Percentiles rank a stretch among this genome's conserved stretches.
These are phyloP conservation scores for Croton laevigatus DNA, from an alignment of 441 rosid genomes.

Conservation along the genomic window DNA sequence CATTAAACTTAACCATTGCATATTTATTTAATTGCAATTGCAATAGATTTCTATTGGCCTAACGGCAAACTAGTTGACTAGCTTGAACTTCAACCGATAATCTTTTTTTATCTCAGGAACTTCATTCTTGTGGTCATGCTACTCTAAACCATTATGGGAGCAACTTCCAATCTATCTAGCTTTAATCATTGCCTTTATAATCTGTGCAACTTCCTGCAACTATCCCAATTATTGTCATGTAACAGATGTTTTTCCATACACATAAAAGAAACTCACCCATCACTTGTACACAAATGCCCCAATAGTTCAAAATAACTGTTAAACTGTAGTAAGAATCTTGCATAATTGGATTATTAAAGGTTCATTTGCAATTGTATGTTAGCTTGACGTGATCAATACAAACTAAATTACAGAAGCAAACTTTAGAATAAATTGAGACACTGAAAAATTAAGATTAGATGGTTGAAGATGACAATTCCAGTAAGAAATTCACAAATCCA, in stretches of 20 bases:
- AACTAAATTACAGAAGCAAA: no score
- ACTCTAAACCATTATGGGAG: neutral
- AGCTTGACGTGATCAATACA: no score
- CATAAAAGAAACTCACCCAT: neutral
- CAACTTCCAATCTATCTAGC: neutral
- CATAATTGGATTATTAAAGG: neutral
- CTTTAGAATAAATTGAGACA: neutral
- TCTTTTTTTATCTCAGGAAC: neutral
- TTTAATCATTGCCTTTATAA: neutral
- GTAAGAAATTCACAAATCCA: neutral
- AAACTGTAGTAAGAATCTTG: neutral
- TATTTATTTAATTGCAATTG: neutral
- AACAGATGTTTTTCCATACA: no score
- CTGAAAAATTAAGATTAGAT: neutral
- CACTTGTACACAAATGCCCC: neutral
- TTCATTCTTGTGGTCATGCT: neutral
- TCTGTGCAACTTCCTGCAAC: neutral
- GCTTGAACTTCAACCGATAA: neutral
- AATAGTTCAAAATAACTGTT: neutral
- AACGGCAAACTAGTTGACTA: neutral
- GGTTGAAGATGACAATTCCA: neutral
- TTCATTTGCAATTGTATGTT: neutral
- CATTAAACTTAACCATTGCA: neutral
- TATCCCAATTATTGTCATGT: neutral
- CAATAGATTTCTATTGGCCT: neutral